Evolutionary conservation across 768 basidiomycete genomes (phyloP).

Genomic region (Inosperma sp.): DNA sequence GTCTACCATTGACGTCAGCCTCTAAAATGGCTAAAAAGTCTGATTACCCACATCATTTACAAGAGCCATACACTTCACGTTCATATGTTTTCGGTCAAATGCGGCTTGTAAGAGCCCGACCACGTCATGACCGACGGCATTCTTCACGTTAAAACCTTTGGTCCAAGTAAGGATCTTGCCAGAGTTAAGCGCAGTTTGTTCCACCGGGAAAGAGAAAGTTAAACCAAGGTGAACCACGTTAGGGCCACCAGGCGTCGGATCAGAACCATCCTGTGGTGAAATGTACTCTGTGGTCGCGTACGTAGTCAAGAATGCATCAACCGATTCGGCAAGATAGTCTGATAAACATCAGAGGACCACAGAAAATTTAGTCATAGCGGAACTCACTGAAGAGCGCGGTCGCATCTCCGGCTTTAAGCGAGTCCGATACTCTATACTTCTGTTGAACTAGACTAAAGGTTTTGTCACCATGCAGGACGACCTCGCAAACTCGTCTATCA

Average conservation of each 20-base stretch:
- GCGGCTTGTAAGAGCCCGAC: slow-evolving; percentile 88
- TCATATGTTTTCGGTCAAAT: slow-evolving; percentile 87
- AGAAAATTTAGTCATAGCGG: slow-evolving; percentile 6
- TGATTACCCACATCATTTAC: slow-evolving; percentile 79
- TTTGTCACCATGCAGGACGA: slow-evolving; percentile 83
- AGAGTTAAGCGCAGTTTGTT: slow-evolving; percentile 87
- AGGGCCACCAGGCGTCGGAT: slow-evolving; percentile 26
- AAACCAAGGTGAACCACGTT: slow-evolving; percentile 64
- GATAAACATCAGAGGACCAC: slow-evolving; percentile 12
- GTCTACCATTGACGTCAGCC: slow-evolving; percentile 49
- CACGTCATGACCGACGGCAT: slow-evolving; percentile 85
- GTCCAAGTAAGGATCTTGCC: slow-evolving; percentile 95
- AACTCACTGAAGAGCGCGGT: slow-evolving; percentile 73
- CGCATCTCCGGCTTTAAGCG: slow-evolving; percentile 90
- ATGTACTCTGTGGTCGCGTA: slow-evolving; percentile 44
- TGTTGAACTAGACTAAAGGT: slow-evolving; percentile 89
- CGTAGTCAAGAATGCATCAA: slow-evolving; percentile 86
- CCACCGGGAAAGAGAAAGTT: slow-evolving; percentile 97
- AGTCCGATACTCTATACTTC: slow-evolving; percentile 94
- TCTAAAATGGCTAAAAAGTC: not conserved
- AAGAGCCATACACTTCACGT: slow-evolving; percentile 85
- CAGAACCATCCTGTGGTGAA: slow-evolving; percentile 20
- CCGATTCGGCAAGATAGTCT: slow-evolving; percentile 98
- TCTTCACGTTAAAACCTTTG: slow-evolving; percentile 91
- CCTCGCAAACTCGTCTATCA: slow-evolving; percentile 87